Base-by-base conservation (phyloP, 306 rosid species). In the Cucurbita maxima region DNA sequence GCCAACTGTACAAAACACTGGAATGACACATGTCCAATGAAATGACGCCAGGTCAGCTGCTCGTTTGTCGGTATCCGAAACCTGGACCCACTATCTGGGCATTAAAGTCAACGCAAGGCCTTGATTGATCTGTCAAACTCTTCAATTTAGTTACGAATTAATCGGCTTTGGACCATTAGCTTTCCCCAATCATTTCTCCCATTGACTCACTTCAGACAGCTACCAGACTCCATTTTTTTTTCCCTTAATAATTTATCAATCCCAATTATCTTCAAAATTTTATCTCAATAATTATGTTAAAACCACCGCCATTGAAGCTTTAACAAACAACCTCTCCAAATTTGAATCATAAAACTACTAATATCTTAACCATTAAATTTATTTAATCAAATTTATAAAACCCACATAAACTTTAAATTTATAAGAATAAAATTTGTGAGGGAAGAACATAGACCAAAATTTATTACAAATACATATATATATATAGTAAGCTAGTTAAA, bases 101-200 rank as follows among this genome's bases (percentile, higher is more conserved):
- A 22, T 13, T 7, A 45, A 81, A 81, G 84, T 81, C 84, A 81
- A 71, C 79, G 57, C 45, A 22, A 72, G n/a, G 84, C 30, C 41
- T 77, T 81, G 60, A 81, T 81, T 81, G 72, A 77, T 51, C 60
- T 57, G 76, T 70, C 79, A 77, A 51, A 76, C 82, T 58, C 76
- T 75, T 70, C 74, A 70, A 70, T 70, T 70, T 50, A 70, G 74
- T 70, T 70, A 70, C 74, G 74, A 70, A 70, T 70, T 70, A 50
- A 48, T 70, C 74, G 74, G 74, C 74, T 70, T 70, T 70, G 58
- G 58, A 70, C 25, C 59, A 70, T 48, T 70, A 34, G 30, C 74
- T 70, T 70, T 70, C 72, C 19, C 22, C 44, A 50, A 51, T 70
- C 58, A 70, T 70, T 70, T 50, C 74, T 8, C 16, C 47, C 47